Evolutionary conservation across 495 filamentous ascomycete genomes (phyloP).

Genomic region (Lasiosphaeris hirsuta): DNA sequence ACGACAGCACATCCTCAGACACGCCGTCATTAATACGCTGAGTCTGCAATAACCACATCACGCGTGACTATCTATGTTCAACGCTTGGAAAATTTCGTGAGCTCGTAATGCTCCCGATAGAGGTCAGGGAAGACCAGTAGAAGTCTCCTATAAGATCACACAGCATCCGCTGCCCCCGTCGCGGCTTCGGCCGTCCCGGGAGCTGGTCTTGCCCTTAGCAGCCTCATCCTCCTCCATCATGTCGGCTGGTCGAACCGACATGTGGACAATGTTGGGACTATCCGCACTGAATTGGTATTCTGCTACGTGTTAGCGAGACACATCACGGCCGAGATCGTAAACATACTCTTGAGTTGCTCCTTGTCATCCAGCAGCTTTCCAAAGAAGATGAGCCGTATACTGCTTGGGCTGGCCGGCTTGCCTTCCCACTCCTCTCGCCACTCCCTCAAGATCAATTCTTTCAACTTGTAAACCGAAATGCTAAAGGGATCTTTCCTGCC

Average conservation of each 20-base stretch:
- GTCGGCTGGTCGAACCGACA: constrained; percentile 88
- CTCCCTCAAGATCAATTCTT: constrained; percentile 86
- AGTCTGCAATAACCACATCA: not conserved
- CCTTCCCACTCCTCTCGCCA: constrained; percentile 91
- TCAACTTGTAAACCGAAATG: constrained; percentile 86
- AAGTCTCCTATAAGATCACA: constrained; percentile 59
- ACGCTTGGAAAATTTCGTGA: not conserved
- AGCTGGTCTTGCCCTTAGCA: constrained; percentile 64
- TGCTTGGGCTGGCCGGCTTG: constrained; percentile 74
- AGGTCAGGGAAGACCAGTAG: not conserved
- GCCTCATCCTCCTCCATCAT: constrained; percentile 79
- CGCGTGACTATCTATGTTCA: not conserved
- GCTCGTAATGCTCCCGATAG: not conserved
- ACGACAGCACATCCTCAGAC: too few relatives aligned
- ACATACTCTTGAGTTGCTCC: constrained; percentile 58
- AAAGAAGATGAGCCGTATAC: constrained; percentile 84
- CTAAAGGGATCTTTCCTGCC: constrained; percentile 71
- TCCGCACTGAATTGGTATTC: constrained; percentile 76
- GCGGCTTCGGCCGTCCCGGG: constrained; percentile 55
- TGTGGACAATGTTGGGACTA: constrained; percentile 79
- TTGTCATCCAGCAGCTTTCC: constrained; percentile 87
- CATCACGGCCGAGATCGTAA: not conserved
- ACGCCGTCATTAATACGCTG: too few relatives aligned
- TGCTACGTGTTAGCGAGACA: constrained; percentile 28
- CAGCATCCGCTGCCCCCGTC: constrained; percentile 73